Evolutionary conservation across 2,329 filamentous ascomycete species (phyloP), one percentile per base, ranked within the genome.

Genomic region (Fusarium sp.): DNA sequence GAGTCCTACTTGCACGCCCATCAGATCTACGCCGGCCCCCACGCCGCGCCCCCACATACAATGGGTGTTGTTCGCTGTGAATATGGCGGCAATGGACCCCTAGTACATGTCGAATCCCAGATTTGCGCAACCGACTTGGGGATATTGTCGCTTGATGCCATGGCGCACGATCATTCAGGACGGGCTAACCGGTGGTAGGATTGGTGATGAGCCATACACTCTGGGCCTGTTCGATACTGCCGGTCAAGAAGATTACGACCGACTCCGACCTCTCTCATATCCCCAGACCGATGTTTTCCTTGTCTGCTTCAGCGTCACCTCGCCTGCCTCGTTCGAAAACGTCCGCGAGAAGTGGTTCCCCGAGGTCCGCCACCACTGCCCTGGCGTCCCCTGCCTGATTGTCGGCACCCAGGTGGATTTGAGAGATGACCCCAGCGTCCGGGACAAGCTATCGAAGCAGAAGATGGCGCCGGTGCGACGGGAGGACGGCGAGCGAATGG

Each of bases 331-430:
- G 9, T 99, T 99, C 84, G 96, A 99, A 84, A 99, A 99, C 93
- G 96, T 98, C 61, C 92, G 95, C 80, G 96, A 98, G 88, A 98
- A 98, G 85, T 98, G 95, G 96, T 98, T 98, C 80, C 96, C 96
- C 54, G 96, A 99, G 85, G 96, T 99, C 50, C 95, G 97, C 83
- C 96, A 99, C 85, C 96, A 99, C 86, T 99, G 96, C 83, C 96
- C 96, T 20, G 96, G 96, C 74, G 96, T 99, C 40, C 96, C 96
- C 62, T 98, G 96, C 88, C 89, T 99, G 75, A 98, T 99, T 77
- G 96, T 99, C 71, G 96, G 96, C 79, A 99, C 96, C 27, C 96
- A 99, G 86, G 95, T 96, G 73, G 96, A 99, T 91, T 88, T 99
- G 84, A 89, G 96, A 80, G 95, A 98, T 75, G 96, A 98, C 79